Base-by-base conservation (phyloP, 208 protist genomes). In the Sergeia podlipaevii region DNA sequence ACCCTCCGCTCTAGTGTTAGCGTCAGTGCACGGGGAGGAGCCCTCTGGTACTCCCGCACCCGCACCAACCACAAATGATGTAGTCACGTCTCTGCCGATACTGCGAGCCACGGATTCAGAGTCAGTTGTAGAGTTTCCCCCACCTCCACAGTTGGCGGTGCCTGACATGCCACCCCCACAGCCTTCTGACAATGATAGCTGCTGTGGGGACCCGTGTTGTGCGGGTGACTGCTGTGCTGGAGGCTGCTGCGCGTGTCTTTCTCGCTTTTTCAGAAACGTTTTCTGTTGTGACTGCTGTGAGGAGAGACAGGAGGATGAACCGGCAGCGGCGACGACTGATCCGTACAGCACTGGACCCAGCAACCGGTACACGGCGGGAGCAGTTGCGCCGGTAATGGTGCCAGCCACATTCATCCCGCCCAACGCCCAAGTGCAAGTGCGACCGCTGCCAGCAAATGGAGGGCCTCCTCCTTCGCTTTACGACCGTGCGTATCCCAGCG, bases 71-170 rank as follows among this genome's bases (percentile, higher is more conserved):
- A n/a, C n/a, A n/a, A n/a, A n/a, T n/a, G n/a, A n/a, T n/a, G n/a
- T n/a, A n/a, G n/a, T n/a, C n/a, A n/a, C n/a, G n/a, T n/a, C n/a
- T n/a, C n/a, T n/a, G n/a, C n/a, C n/a, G n/a, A n/a, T n/a, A 48
- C 7, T 49, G 18, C 7, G n/a, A 17, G 39, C 15, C 4, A 15
- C 45, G 26, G 64, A 70, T 20, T 59, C 59, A 3, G 65, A 69
- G 29, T 62, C 65, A 4, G 51, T 85, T 8, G 48, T 89, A 1
- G 67, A 82, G 51, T 89, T 89, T 47, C 80, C 80, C 10, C 76
- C 73, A n/a, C 67, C 76, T 20, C 80, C 80, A 42, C 65, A 65
- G 15, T 42, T 74, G 18, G 59, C 37, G 46, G 68, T 58, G 24
- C 47, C 62, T 1, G 80, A 88, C 59, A 80, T 88, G 74, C 80